phyloP scores from a whole-genome alignment of 768 basidiomycete genomes.

The Russula virescens region DNA sequence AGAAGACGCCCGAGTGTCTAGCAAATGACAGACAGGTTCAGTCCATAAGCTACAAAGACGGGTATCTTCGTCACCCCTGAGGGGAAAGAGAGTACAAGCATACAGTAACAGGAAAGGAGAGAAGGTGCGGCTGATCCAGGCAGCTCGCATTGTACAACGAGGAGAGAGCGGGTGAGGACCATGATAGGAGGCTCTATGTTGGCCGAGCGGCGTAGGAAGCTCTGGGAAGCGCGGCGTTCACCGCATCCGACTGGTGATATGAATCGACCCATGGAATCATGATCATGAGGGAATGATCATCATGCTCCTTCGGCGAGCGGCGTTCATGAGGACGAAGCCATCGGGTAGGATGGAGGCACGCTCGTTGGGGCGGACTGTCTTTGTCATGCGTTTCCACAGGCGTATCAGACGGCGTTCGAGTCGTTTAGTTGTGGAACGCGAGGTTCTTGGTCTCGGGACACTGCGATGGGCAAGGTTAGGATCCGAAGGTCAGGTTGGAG shows the following conservation, averaged over 20 bases:
- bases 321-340: conserved; percentile 58
- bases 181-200: too few species aligned
- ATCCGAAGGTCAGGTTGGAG: background rate
- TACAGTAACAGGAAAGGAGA: too few species aligned
- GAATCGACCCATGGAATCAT: too few species aligned
- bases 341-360: conserved; percentile 50
- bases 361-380: conserved; percentile 44
- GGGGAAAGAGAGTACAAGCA: background rate
- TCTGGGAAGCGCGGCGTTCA: too few species aligned
- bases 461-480: background rate
- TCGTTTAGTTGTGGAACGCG: conserved; percentile 37
- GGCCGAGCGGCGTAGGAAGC: too few species aligned
- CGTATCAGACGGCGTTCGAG: conserved; percentile 54
- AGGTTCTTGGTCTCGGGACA: background rate
- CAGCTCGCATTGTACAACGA: background rate
- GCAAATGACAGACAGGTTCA: background rate
- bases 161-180: background rate
- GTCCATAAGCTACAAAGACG: background rate
- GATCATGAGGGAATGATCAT: background rate
- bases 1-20: too few species aligned
- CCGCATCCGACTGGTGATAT: too few species aligned
- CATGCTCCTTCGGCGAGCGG: conserved; percentile 41
- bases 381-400: conserved; percentile 58
- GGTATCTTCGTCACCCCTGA: background rate
- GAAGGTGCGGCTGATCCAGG: too few species aligned